Conservation (phyloP, 2,329 filamentous ascomycete genomes). For the Colletotrichum sp. region DNA sequence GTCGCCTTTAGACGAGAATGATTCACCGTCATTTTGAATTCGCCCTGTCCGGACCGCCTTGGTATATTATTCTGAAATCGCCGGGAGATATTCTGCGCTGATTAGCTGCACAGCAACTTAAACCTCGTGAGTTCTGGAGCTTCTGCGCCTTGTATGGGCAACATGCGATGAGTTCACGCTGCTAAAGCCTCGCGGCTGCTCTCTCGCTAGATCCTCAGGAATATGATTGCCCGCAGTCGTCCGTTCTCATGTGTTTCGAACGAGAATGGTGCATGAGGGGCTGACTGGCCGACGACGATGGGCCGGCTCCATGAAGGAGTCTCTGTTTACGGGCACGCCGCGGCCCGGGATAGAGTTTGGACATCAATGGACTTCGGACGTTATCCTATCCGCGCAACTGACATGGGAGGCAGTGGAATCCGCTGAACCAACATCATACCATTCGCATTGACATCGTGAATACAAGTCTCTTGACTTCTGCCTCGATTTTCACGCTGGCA, state of each 20-base stretch:
- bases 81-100: not conserved
- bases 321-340: not conserved
- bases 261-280: not conserved
- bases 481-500: not conserved
- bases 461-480: not conserved
- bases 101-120: constrained; percentile 2
- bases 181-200: not conserved
- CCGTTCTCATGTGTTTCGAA: not conserved
- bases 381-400: not conserved
- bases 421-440: not conserved
- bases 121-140: not conserved
- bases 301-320: not conserved
- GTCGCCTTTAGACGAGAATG: not conserved
- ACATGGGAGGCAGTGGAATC: not conserved
- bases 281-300: not conserved
- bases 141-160: not conserved
- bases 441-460: not conserved
- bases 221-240: not conserved
- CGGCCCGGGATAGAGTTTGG: not conserved
- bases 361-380: not conserved
- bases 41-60: not conserved
- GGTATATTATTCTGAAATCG: not conserved
- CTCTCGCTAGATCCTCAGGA: not conserved
- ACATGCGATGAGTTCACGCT: not conserved
- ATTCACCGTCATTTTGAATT: constrained; percentile 5